Evolutionary conservation across 129 eudicot genomes (phyloP).

Genomic region (Artemisia tridentata): DNA sequence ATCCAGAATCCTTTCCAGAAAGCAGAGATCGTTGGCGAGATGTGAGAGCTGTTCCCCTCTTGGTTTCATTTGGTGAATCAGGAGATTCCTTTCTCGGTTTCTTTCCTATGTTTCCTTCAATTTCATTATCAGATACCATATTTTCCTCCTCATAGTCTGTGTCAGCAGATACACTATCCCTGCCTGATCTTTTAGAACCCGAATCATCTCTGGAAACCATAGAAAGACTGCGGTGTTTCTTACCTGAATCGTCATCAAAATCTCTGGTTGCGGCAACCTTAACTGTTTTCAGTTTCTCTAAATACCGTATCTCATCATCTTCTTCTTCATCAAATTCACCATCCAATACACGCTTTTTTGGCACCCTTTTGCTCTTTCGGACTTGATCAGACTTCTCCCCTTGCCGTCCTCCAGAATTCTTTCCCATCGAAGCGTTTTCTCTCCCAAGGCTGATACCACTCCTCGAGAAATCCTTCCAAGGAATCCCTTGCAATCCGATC

Average conservation of each 20-base stretch:
- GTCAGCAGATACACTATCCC: slow-evolving; percentile 50
- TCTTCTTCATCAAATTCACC: slow-evolving; percentile 80
- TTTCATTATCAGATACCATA: slow-evolving; percentile 50
- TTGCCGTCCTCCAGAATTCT: slow-evolving; percentile 44
- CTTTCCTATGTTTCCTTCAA: slow-evolving; percentile 56
- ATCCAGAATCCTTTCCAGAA: slow-evolving; percentile 58
- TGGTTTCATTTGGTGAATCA: slow-evolving; percentile 61
- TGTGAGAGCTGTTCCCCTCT: slow-evolving; percentile 70
- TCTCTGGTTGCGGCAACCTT: slow-evolving; percentile 52
- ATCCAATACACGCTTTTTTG: slow-evolving; percentile 72
- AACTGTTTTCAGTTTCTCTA: slow-evolving; percentile 72
- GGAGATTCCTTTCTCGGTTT: slow-evolving; percentile 54
- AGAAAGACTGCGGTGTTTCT: slow-evolving; percentile 55
- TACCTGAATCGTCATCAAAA: slow-evolving; percentile 51
- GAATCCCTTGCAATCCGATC: slow-evolving; percentile 57
- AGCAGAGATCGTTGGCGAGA: slow-evolving; percentile 86
- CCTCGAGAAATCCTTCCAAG: slow-evolving; percentile 78
- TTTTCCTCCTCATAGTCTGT: slow-evolving; percentile 78
- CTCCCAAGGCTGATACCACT: slow-evolving; percentile 49
- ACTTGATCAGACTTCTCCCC: slow-evolving; percentile 65
- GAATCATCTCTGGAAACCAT: slow-evolving; percentile 59
- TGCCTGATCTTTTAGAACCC: slow-evolving; percentile 32
- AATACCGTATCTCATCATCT: slow-evolving; percentile 84
- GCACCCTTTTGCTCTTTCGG: slow-evolving; percentile 80
- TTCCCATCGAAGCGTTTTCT: slow-evolving; percentile 47